phyloP scores from a whole-genome alignment of 2,329 filamentous ascomycete genomes.

The Monosporascus sp. region DNA sequence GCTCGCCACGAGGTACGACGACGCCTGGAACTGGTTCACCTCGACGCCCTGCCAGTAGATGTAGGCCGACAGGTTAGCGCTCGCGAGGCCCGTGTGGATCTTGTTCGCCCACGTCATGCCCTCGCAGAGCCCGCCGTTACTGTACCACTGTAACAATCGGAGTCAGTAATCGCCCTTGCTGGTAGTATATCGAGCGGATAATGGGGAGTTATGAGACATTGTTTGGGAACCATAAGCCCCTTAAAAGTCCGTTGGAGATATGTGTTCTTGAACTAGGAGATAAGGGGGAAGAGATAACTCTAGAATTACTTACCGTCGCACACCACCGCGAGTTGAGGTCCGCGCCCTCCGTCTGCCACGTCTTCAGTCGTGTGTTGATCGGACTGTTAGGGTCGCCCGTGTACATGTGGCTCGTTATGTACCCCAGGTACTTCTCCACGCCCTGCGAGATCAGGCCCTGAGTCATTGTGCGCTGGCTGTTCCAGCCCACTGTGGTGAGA shows the following conservation, averaged over 20 bases:
- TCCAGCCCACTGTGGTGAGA: constrained; percentile 29
- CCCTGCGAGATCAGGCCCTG: constrained; percentile 28
- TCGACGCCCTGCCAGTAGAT: constrained; percentile 42
- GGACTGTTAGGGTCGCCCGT: constrained; percentile 18
- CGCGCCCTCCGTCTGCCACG: constrained; percentile 43
- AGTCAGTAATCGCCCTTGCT: too few relatives aligned
- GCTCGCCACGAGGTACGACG: constrained; percentile 21
- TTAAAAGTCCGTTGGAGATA: too few relatives aligned
- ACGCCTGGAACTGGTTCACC: constrained; percentile 21
- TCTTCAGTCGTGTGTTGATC: constrained; percentile 23
- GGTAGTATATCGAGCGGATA: too few relatives aligned
- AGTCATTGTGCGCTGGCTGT: constrained; percentile 29
- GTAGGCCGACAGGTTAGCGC: constrained; percentile 40
- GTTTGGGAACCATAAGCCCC: too few relatives aligned
- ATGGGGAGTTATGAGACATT: too few relatives aligned
- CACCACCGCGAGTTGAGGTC: constrained; percentile 31
- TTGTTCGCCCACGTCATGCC: constrained; percentile 25
- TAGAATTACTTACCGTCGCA: constrained; percentile 8
- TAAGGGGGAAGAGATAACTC: too few relatives aligned
- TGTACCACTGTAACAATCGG: constrained; percentile 28
- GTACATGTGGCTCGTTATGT: constrained; percentile 35
- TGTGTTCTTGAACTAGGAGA: too few relatives aligned
- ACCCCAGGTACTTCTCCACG: constrained; percentile 31
- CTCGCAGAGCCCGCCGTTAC: constrained; percentile 34
- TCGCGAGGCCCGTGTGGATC: constrained; percentile 37